Evolutionary conservation across 2,329 filamentous ascomycete genomes (phyloP), one percentile per base, ranked within the genome.

Genomic region (Ceratocystis papillata): DNA sequence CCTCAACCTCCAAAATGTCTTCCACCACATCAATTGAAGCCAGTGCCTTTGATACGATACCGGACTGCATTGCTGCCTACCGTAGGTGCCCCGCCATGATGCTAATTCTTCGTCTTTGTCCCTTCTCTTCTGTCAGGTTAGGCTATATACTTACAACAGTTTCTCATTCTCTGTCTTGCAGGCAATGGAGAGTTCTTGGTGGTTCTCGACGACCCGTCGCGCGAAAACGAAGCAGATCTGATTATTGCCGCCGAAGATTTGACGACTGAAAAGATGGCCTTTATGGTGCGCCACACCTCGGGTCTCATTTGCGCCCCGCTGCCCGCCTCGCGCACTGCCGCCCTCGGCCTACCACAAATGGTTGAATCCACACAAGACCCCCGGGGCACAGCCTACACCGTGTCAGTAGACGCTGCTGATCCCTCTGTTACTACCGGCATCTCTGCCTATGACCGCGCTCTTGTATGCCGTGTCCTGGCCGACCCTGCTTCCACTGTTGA

Each of bases 151-250:
- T n/a, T 28, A 55, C 33, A 45, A 55, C 33, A 45, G 48, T 44
- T 60, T 70, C 67, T 69, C 68, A 61, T 55, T 22, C 25, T 30
- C n/a, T 33, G 67, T 50, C 63, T 28, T 64, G 5, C 70, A 89
- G 87, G 81, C 72, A 83, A 86, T 76, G 91, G 90, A 76, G 87
- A 97, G 74, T 97, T 97, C 81, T 87, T 99, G 74, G 86, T 99
- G 69, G 93, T 96, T 46, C 89, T 99, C 73, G 94, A 99, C 79
- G 89, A 90, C 71, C 86, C 90, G 70, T 84, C 87, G 69, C 92
- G 94, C 76, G 94, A 99, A 77, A 99, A 99, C 76, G 94, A 99
- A 82, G 94, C 92, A 76, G 94, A 99, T 78, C 84, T 99, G 62
- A 96, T 97, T 76, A 95, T 97, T 73, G 90, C 94, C 70, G 93